phyloP scores from a whole-genome alignment of 257 asterid genomes.

The Nicotiana benthamiana region DNA sequence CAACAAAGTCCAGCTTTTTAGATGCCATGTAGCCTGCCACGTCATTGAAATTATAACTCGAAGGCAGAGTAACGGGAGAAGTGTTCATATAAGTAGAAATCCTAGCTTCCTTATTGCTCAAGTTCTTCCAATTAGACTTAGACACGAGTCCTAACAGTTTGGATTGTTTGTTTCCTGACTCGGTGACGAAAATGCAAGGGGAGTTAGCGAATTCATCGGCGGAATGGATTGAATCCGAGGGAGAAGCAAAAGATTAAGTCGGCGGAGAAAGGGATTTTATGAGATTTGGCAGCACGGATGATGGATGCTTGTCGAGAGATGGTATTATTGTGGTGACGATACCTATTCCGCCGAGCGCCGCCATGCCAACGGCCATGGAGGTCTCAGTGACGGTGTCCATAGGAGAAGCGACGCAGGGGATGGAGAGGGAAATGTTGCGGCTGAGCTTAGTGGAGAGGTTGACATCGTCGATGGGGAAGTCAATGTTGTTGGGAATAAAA shows the following conservation, averaged over 20 bases:
- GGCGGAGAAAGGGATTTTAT: slow-evolving; percentile 48
- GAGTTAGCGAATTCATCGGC: slow-evolving; percentile 43
- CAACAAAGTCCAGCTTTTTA: slow-evolving; percentile 42
- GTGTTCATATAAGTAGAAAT: slow-evolving; percentile 50
- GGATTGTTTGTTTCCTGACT: slow-evolving; percentile 36
- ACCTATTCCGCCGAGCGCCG: slow-evolving; percentile 71
- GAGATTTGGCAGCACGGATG: slow-evolving; percentile 59
- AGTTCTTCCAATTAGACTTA: slow-evolving; percentile 51
- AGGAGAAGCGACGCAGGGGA: slow-evolving; percentile 86
- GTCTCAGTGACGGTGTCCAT: slow-evolving; percentile 93
- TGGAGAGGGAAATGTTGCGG: slow-evolving; percentile 51
- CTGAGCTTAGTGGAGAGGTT: slow-evolving; percentile 63
- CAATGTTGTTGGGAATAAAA: no score
- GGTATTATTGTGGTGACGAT: slow-evolving; percentile 62
- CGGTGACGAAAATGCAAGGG: slow-evolving; percentile 67
- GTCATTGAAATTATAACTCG: slow-evolving; percentile 52
- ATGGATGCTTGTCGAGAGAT: slow-evolving; percentile 46
- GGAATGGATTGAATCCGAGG: slow-evolving; percentile 47
- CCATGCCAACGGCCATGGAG: slow-evolving; percentile 88
- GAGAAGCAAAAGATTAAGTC: slow-evolving; percentile 39
- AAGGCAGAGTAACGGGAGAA: slow-evolving; percentile 37
- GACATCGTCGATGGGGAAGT: slow-evolving; percentile 80
- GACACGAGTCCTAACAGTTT: slow-evolving; percentile 46
- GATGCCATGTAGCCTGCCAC: slow-evolving; percentile 64
- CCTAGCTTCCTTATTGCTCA: slow-evolving; percentile 39